phyloP scores from a whole-genome alignment of 2,329 filamentous ascomycete genomes.

The Fusarium transvaalense region DNA sequence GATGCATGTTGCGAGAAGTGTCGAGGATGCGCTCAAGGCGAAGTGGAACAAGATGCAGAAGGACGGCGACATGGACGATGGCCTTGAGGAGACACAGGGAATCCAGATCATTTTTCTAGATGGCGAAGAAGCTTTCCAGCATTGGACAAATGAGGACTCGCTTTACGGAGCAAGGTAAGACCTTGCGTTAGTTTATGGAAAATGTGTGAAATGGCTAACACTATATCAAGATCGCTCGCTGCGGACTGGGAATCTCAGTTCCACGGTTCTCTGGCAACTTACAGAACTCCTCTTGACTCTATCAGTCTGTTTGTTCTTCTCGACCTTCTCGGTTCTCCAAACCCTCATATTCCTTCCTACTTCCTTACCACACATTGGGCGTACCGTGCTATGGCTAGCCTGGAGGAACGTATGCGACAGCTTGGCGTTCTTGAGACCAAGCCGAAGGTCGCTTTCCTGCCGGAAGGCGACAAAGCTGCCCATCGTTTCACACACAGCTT shows the following conservation, averaged over 20 bases:
- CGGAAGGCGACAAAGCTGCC: conserved; percentile 68
- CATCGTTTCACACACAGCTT: conserved; percentile 63
- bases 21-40: conserved; percentile 82
- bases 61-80: conserved; percentile 64
- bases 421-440: conserved; percentile 74
- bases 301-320: conserved; percentile 93
- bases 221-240: conserved; percentile 71
- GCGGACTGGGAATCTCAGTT: conserved; percentile 80
- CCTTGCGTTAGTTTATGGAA: neutral
- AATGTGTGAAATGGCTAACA: conserved; percentile 6
- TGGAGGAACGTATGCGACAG: conserved; percentile 80
- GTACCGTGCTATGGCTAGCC: conserved; percentile 78
- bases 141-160: conserved; percentile 85
- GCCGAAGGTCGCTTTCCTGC: conserved; percentile 68
- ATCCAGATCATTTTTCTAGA: conserved; percentile 92
- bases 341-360: conserved; percentile 83
- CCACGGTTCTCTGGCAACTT: conserved; percentile 80
- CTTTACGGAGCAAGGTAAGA: conserved; percentile 85
- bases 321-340: conserved; percentile 81
- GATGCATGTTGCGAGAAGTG: conserved; percentile 83
- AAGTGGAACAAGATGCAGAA: conserved; percentile 84
- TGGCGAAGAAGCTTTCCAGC: conserved; percentile 90
- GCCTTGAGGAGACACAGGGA: conserved; percentile 80
- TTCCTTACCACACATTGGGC: conserved; percentile 95
- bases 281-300: conserved; percentile 78